Evolutionary conservation across 176 grass and related monocot genomes (phyloP).

Genomic region (Zea luxurians): DNA sequence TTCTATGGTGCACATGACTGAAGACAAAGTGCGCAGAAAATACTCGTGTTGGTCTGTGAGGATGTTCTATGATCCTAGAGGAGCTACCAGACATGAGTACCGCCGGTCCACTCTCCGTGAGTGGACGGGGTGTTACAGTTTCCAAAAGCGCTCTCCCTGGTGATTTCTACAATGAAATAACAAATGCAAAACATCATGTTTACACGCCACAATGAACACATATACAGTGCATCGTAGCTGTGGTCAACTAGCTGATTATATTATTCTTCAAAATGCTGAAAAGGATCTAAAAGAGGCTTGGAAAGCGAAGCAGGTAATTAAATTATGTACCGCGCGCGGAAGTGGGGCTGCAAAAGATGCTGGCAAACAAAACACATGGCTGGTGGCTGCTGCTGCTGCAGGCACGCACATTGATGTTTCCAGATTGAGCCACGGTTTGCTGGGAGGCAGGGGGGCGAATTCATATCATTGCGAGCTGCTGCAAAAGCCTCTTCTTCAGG

Average conservation of each 20-base stretch:
- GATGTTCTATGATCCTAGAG: no score
- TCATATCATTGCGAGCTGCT: conserved; percentile 46
- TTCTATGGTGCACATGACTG: no score
- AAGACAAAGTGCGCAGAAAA: no score
- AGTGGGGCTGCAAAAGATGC: conserved; percentile 45
- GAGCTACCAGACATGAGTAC: no score
- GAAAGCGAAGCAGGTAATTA: neutral
- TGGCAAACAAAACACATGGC: conserved; percentile 48
- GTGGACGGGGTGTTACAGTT: no score
- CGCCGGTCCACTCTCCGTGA: no score
- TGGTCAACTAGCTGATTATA: neutral
- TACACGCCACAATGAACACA: no score
- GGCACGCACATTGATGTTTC: conserved; percentile 47
- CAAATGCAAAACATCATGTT: no score
- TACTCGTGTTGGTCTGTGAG: no score
- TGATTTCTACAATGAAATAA: no score
- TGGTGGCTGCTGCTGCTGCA: conserved; percentile 23
- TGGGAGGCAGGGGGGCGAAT: conserved; percentile 23
- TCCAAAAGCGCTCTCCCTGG: no score
- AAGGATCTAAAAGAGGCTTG: neutral
- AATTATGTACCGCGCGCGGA: neutral
- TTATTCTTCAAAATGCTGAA: neutral
- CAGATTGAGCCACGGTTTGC: conserved; percentile 43
- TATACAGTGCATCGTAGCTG: neutral
- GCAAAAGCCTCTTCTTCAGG: conserved; percentile 60